Percentiles rank a stretch among this genome's conserved stretches.
Conservation (phyloP, 2,329 filamentous ascomycete species). For the Nectriaceae sp. region DNA sequence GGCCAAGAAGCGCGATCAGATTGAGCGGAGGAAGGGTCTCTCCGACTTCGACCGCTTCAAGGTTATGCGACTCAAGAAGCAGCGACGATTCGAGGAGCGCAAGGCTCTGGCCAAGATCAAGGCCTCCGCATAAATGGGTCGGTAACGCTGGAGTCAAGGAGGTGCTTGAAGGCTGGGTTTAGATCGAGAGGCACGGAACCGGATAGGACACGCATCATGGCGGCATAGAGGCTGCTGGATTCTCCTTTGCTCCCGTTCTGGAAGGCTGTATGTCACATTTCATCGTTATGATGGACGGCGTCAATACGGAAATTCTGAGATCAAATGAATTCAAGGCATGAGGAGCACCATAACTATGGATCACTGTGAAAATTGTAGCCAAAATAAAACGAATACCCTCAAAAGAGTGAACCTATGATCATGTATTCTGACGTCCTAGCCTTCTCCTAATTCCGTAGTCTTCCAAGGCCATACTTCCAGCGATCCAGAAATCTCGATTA, state of each 20-base stretch:
- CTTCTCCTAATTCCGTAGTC: too few species aligned
- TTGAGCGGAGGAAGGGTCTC: conserved; percentile 83
- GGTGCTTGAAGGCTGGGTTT: conserved; percentile 38
- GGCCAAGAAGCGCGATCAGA: conserved; percentile 90
- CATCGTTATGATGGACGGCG: conserved; percentile 62
- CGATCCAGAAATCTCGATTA: conserved; percentile 30
- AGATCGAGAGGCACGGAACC: conserved; percentile 40
- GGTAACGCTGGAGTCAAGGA: conserved; percentile 38
- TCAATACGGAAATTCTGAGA: conserved; percentile 64
- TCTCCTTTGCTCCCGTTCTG: conserved; percentile 58
- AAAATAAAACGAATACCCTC: conserved; percentile 32
- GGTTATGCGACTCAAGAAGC: conserved; percentile 99
- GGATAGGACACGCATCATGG: conserved; percentile 38
- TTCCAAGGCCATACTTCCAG: too few species aligned
- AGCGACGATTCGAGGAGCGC: conserved; percentile 96
- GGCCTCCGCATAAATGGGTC: conserved; percentile 67
- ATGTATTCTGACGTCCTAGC: too few species aligned
- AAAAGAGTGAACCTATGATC: conserved; percentile 11
- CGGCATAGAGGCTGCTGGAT: conserved; percentile 57
- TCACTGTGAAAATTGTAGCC: conserved; percentile 34
- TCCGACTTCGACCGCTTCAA: conserved; percentile 99
- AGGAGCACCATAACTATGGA: conserved; percentile 27
- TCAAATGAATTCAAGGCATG: conserved; percentile 43
- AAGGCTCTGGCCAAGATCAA: conserved; percentile 95
- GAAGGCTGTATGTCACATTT: conserved; percentile 67